Base-by-base conservation (phyloP, 257 asterid species). In the Echium plantagineum region DNA sequence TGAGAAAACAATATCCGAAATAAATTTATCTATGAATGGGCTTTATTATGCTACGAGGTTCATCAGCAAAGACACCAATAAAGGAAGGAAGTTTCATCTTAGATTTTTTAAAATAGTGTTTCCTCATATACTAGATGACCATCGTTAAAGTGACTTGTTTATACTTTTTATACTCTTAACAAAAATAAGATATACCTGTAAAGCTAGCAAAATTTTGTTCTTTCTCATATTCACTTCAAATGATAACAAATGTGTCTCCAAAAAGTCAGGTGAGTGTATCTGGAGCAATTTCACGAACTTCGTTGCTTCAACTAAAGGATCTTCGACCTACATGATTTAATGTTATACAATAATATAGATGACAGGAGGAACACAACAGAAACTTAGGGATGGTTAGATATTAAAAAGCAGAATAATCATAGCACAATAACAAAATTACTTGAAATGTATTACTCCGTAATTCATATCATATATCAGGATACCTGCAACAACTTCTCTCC, bases 401-500 rank as follows among this genome's bases (percentile, higher is more conserved):
- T 58, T 38, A 15, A 30, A 10, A 12, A 21, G 26, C 21, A 21
- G 22, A 28, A 16, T 20, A 54, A 49, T 26, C 5, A 58, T 60
- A 55, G 12, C 13, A 35, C 13, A 7, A 31, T 24, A 32, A 68
- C 48, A 38, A 7, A 4, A 24, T 30, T 16, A 55, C 66, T 60
- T 19, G 19, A 52, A 52, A 16, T 53, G 15, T 59, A 53, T 53
- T 19, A n/a, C n/a, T n/a, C n/a, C n/a, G n/a, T n/a, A 7, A 18
- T 51, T 47, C 52, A 63, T 12, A 19, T 18, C 18, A 53, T 53
- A 18, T 21, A 19, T 18, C 56, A 53, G 0, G 26, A 53, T 24
- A 88, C 98, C 97, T 81, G 94, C 73, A 86, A 66, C 68, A 93
- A 71, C 70, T 89, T 89, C 69, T 86, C 97, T 64, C 98, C 98